Evolutionary conservation across 2,329 filamentous ascomycete genomes (phyloP).

Genomic region (Verticillium longisporum): DNA sequence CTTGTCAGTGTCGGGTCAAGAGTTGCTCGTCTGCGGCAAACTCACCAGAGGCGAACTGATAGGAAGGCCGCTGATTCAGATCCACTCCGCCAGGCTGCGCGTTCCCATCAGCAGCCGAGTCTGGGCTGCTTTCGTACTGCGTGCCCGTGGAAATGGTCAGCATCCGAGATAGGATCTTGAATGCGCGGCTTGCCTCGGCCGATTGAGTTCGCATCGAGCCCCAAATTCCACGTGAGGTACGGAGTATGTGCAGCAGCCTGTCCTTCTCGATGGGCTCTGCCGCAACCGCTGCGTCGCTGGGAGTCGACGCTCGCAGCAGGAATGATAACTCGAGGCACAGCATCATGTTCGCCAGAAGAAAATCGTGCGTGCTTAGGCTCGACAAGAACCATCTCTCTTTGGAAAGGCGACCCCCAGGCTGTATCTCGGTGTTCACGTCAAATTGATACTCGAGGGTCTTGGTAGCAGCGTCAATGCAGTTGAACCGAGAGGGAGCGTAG

Average conservation of each 20-base stretch:
- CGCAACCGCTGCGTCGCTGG: background rate
- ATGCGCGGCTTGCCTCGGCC: conserved; percentile 19
- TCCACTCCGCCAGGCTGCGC: background rate
- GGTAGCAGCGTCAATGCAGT: conserved; percentile 36
- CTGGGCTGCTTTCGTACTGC: conserved; percentile 16
- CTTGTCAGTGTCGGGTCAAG: background rate
- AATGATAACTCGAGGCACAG: conserved; percentile 29
- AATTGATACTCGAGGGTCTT: conserved; percentile 34
- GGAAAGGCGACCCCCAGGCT: conserved; percentile 29
- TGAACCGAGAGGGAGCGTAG: conserved; percentile 30
- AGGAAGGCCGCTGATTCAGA: conserved; percentile 5
- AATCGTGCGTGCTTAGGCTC: conserved; percentile 35
- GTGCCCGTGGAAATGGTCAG: conserved; percentile 18
- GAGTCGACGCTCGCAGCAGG: conserved; percentile 4
- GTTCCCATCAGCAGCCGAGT: conserved; percentile 1
- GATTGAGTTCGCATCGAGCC: conserved; percentile 15
- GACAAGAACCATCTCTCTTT: conserved; percentile 34
- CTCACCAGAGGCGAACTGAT: conserved; percentile 7
- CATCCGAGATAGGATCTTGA: conserved; percentile 22
- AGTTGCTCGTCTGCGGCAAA: background rate
- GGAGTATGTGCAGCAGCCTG: conserved; percentile 17
- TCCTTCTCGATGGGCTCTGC: conserved; percentile 14
- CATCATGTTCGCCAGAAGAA: conserved; percentile 39
- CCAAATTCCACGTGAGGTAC: conserved; percentile 20
- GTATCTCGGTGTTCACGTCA: conserved; percentile 30